Conservation (phyloP, 345 rosid genomes). For the Raphanus sativus region DNA sequence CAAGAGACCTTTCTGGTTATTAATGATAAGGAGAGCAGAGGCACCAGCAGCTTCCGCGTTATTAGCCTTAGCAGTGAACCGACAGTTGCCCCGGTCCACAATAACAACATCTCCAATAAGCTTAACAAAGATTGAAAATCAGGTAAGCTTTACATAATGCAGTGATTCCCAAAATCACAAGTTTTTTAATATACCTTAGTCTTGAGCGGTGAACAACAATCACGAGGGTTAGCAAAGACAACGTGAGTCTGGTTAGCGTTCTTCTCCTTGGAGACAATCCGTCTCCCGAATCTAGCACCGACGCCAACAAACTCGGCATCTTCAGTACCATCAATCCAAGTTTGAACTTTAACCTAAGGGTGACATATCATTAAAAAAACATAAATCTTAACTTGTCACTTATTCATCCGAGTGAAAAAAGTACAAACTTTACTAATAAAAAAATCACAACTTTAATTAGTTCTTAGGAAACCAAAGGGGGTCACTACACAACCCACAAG, state of each 20-base stretch:
- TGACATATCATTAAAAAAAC: background rate
- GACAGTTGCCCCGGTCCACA: slow-evolving; percentile 93
- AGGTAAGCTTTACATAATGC: too few species aligned
- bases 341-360: slow-evolving; percentile 90
- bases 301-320: slow-evolving; percentile 90
- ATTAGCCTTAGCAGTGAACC: slow-evolving; percentile 84
- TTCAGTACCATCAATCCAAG: slow-evolving; percentile 82
- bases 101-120: slow-evolving; percentile 73
- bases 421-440: background rate
- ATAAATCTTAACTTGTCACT: slow-evolving; percentile 1
- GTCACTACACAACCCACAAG: slow-evolving; percentile 5
- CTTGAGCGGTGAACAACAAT: slow-evolving; percentile 69
- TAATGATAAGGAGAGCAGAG: slow-evolving; percentile 85
- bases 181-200: slow-evolving; percentile 46
- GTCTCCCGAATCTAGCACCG: slow-evolving; percentile 88
- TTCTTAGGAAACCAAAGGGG: slow-evolving; percentile 1
- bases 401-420: background rate
- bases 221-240: slow-evolving; percentile 77
- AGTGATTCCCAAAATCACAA: background rate
- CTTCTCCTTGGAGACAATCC: slow-evolving; percentile 91
- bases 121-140: slow-evolving; percentile 44
- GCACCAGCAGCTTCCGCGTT: slow-evolving; percentile 89
- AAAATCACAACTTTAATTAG: background rate
- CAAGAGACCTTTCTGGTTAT: slow-evolving; percentile 75
- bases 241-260: slow-evolving; percentile 75